Evolutionary conservation across 345 rosid species (phyloP), one percentile per base, ranked within the genome.

Genomic region (Lumnitzera racemosa): DNA sequence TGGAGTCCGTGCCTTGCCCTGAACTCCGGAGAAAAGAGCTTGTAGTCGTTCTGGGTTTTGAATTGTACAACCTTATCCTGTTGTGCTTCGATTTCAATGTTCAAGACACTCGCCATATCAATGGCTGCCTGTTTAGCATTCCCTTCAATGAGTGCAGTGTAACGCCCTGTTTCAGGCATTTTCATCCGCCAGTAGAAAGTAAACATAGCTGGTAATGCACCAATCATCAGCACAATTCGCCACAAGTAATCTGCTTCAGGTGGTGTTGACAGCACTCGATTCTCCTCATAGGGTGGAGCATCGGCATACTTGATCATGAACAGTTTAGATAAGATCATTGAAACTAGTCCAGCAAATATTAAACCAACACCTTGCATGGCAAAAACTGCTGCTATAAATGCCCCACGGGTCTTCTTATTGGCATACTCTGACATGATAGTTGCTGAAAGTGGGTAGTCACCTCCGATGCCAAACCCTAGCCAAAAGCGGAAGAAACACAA

Each of bases 401-500:
- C 69, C 7, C 85, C 83, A 0, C 82, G 81, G 5, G 81, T 80
- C 56, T 65, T 80, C 59, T 75, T 75, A 47, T 80, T 83, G 0
- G 82, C 83, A 46, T 86, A 81, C 66, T 85, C 90, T 0, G 78
- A 80, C 87, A 89, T 89, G 47, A 83, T 83, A 0, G 87, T 81
- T 13, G 92, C 88, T 0, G 90, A 88, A 29, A 88, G 81, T 14
- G 91, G 95, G 52, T 88, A 88, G 57, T 88, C 95, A 3, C 95
- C 91, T 0, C 95, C 91, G 3, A 88, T 78, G 9, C 96, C 96
- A 4, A 87, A 81, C 47, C 95, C 88, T 0, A 87, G 70, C 95
- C 95, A 87, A 49, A 87, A 87, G 65, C 90, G 70, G 36, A 83
- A 86, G 73, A 83, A 86, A 59, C 85, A 80, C 55, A 86, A 82